Base-by-base conservation (phyloP, 257 asterid species). In the Osmanthus fragrans region DNA sequence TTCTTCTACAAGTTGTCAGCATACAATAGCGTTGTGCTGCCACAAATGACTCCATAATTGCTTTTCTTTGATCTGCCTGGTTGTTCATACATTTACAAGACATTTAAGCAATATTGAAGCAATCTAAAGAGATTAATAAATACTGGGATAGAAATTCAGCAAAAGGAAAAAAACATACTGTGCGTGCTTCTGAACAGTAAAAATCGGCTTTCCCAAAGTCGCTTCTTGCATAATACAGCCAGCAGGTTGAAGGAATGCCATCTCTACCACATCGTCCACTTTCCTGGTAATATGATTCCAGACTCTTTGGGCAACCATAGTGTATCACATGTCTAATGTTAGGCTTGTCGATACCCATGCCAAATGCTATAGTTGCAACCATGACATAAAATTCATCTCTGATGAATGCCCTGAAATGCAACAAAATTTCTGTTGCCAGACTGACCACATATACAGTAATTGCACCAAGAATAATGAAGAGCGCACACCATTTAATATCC, bases 211-310 rank as follows among this genome's bases (percentile, higher is more conserved):
- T 94, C 23, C 79, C 88, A 74, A 92, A 94, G 85, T 92, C 96
- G 80, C 96, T 86, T 84, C 97, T 90, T 49, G 94, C 81, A 82
- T 85, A 94, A 84, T 92, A 94, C 60, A 94, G 92, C 89, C 82
- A 87, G 88, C 99, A 94, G 89, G 83, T 84, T 70, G 99, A 94
- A 79, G 97, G 87, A 87, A 91, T 81, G 29, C 99, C 97, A 79
- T 94, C 99, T 85, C 99, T 84, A 56, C 99, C 99, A 76, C 99
- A 94, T 42, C 99, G 91, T 76, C 99, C 99, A 82, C 99, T 94
- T 86, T 94, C 99, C 87, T 94, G 99, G 85, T 92, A 94, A 84
- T 94, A 94, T 75, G 99, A 92, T 80, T 94, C 99, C 87, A 94
- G 89, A 81, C 97, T 94, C 91, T 94, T 94, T 70, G 99, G 99